These are phyloP conservation scores for Phytophthora foliorum DNA, from an alignment of 352 stramenopile genomes.

Conservation along the genomic window DNA sequence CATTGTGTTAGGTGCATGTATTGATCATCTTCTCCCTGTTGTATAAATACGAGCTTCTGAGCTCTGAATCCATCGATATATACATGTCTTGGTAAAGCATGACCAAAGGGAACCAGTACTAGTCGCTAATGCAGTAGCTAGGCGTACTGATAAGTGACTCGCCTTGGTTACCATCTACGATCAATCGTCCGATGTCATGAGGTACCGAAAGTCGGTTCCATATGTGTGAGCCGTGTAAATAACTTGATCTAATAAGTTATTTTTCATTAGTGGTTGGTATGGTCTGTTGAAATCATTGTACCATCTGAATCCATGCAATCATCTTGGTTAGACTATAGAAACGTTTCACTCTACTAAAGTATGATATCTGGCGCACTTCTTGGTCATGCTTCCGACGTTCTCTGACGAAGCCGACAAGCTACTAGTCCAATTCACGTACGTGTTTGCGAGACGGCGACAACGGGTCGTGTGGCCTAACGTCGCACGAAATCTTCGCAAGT, in stretches of 20 bases:
- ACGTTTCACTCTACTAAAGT: background rate
- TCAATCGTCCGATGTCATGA: too few relatives aligned
- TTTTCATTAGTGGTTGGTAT: background rate
- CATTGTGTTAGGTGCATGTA: too few relatives aligned
- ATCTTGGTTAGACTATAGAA: background rate
- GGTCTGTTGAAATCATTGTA: background rate
- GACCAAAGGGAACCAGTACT: too few relatives aligned
- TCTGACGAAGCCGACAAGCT: slow-evolving; percentile 9
- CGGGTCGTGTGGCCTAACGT: slow-evolving; percentile 11
- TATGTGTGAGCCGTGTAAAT: background rate
- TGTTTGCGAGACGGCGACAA: slow-evolving; percentile 1
- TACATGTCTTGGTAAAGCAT: too few relatives aligned
- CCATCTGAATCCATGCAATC: background rate
- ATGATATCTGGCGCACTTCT: background rate
- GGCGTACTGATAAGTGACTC: too few relatives aligned
- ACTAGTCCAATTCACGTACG: background rate
- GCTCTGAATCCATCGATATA: too few relatives aligned
- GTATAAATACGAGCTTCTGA: too few relatives aligned
- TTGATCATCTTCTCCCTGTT: too few relatives aligned
- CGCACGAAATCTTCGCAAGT: slow-evolving; percentile 3
- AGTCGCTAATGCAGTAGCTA: too few relatives aligned
- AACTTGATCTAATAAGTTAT: background rate
- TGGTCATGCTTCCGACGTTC: slow-evolving; percentile 2
- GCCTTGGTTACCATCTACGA: too few relatives aligned
- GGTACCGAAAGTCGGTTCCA: too few relatives aligned